phyloP scores from a whole-genome alignment of 306 rosid species.

The Purshia tridentata region DNA sequence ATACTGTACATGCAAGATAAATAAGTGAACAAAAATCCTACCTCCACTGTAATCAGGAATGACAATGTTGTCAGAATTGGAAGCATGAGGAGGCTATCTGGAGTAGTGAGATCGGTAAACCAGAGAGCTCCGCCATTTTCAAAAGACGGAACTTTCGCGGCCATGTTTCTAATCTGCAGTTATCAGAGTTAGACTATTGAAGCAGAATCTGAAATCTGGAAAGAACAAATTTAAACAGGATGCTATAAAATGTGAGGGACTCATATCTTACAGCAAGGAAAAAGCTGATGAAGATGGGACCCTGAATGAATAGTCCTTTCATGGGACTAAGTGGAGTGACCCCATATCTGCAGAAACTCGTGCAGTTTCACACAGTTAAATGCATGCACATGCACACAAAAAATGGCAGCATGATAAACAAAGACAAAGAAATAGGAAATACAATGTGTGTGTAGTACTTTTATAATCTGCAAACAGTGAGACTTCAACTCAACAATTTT shows the following conservation, averaged over 20 bases:
- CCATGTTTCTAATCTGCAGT: slow-evolving; percentile 71
- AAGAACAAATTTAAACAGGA: slow-evolving; percentile 1
- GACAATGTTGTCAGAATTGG: slow-evolving; percentile 77
- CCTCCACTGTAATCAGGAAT: slow-evolving; percentile 85
- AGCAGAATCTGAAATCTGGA: not conserved
- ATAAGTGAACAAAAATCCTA: slow-evolving; percentile 26
- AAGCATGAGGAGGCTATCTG: slow-evolving; percentile 59
- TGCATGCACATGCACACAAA: not conserved
- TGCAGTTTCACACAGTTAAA: not conserved
- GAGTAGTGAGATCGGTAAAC: slow-evolving; percentile 89
- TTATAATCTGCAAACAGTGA: not conserved
- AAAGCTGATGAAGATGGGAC: slow-evolving; percentile 81
- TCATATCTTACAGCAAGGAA: slow-evolving; percentile 73
- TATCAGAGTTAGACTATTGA: not conserved
- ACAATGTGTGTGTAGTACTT: not conserved
- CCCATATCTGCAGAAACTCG: slow-evolving; percentile 56
- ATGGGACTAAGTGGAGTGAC: slow-evolving; percentile 74
- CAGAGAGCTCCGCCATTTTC: slow-evolving; percentile 85
- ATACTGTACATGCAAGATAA: not conserved
- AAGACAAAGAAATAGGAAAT: not conserved
- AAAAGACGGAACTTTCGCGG: slow-evolving; percentile 85
- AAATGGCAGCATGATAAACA: not conserved
- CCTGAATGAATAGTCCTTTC: slow-evolving; percentile 73
- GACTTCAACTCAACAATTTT: not conserved
- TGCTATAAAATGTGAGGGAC: slow-evolving; percentile 12